Conservation (phyloP, 495 filamentous ascomycete genomes). For the Podospora didyma region DNA sequence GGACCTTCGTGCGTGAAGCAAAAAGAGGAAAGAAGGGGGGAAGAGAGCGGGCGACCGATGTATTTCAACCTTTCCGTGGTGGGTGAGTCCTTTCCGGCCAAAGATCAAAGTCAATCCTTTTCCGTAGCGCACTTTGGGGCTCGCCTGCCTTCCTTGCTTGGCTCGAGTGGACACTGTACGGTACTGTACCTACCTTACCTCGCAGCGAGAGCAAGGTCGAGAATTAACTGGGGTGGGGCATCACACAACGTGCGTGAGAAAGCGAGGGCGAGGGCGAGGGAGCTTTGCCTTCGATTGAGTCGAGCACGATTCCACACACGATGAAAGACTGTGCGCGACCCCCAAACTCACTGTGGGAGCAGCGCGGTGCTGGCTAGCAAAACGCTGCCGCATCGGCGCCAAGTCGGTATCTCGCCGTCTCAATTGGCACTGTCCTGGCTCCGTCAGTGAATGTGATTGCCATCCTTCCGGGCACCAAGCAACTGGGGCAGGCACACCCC, state of each 20-base stretch:
- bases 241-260: neutral
- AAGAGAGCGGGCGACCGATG: conserved; percentile 18
- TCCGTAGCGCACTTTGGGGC: conserved; percentile 3
- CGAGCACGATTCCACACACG: conserved; percentile 10
- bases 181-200: conserved; percentile 16
- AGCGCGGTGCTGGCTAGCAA: neutral
- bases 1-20: conserved; percentile 33
- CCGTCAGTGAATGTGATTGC: conserved; percentile 21
- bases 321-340: conserved; percentile 13
- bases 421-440: conserved; percentile 21
- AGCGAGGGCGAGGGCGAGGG: neutral
- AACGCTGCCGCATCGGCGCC: conserved; percentile 11
- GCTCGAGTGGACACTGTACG: conserved; percentile 17
- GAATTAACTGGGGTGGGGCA: conserved; percentile 5
- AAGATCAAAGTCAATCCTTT: conserved; percentile 23
- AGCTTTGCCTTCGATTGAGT: conserved; percentile 4
- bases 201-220: conserved; percentile 6
- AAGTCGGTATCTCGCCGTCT: conserved; percentile 15
- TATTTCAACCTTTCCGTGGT: conserved; percentile 29
- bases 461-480: conserved; percentile 17
- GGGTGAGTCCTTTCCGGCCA: conserved; percentile 25
- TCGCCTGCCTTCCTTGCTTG: conserved; percentile 2
- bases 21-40: conserved; percentile 25
- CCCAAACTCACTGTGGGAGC: conserved; percentile 8
- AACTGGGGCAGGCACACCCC: conserved; percentile 13